Base-by-base conservation (phyloP, 441 rosid genomes). In the Pelargonium australe region DNA sequence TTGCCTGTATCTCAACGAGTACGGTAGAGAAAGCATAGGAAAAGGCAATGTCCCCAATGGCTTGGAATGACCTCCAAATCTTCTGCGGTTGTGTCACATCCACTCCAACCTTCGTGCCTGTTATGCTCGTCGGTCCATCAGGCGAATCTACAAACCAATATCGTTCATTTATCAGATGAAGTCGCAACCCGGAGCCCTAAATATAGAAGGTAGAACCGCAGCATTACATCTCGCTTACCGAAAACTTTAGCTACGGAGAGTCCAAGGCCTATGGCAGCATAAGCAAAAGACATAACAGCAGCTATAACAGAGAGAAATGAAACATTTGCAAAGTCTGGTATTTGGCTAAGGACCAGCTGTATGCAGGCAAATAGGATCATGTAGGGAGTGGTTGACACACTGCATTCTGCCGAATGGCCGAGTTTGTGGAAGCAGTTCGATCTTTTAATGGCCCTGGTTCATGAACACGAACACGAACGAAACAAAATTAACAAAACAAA, bases 251-350 rank as follows among this genome's bases (percentile, higher is more conserved):
- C 90, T 4, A 92, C 72, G 80, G 96, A 84, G 65, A 92, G 92
- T 11, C 94, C 92, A 11, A 90, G 73, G 16, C 98, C 98, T 1
- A 92, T 89, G 13, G 81, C 67, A 20, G 96, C 78, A 70, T 92
- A 92, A 66, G 92, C 80, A 31, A 92, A 88, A 16, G 96, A 92
- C 98, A 92, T 92, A 34, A 89, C 58, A 12, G 96, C 94, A 0
- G 96, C 96, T 11, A 92, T 65, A 44, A 87, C 77, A 9, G 98
- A 92, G 70, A 92, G 96, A 91, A 95, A 89, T 16, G 95, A 88
- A 47, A 92, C 95, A 78, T 90, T 80, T 83, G 89, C 92, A 60
- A 92, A 92, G 76, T 89, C 85, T 1, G 89, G 92, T 64, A 90
- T 90, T 74, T 92, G 95, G 86, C 91, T 85, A 3, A 92, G 87